A percentile compares a stretch with the other conserved stretches of the same genome.
phyloP scores from a whole-genome alignment of 495 filamentous ascomycete genomes.

The Cladorrhinum samala region DNA sequence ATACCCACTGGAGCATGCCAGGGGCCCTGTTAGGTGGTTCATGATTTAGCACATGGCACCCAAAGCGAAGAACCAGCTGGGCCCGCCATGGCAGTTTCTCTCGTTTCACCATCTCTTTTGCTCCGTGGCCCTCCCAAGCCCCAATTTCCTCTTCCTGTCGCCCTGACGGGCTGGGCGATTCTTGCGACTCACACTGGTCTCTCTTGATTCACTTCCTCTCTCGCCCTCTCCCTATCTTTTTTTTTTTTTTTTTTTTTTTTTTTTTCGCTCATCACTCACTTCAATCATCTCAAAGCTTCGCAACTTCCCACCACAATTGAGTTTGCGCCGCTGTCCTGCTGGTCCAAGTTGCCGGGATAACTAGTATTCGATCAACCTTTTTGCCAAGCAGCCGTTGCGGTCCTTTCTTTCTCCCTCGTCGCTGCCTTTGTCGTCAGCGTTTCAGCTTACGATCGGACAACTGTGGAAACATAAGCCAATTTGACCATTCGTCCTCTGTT shows the following conservation, averaged over 20 bases:
- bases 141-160: background rate
- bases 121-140: background rate
- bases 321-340: background rate
- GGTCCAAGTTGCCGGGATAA: background rate
- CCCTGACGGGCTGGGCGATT: background rate
- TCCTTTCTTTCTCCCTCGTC: background rate
- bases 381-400: too few relatives aligned
- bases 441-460: conserved; percentile 3
- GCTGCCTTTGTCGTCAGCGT: background rate
- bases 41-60: background rate
- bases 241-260: background rate
- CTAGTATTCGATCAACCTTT: background rate
- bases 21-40: too few relatives aligned
- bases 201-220: too few relatives aligned
- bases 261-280: background rate
- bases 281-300: background rate
- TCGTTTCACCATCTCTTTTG: conserved; percentile 1
- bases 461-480: conserved; percentile 6
- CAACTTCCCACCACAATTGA: background rate
- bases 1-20: too few relatives aligned
- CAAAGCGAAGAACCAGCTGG: background rate
- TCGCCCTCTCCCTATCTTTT: background rate
- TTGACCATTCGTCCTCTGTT: background rate
- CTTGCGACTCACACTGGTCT: too few relatives aligned
- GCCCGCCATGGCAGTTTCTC: background rate